Evolutionary conservation across 306 rosid species (phyloP).

Genomic region (Ammopiptanthus mongolicus): DNA sequence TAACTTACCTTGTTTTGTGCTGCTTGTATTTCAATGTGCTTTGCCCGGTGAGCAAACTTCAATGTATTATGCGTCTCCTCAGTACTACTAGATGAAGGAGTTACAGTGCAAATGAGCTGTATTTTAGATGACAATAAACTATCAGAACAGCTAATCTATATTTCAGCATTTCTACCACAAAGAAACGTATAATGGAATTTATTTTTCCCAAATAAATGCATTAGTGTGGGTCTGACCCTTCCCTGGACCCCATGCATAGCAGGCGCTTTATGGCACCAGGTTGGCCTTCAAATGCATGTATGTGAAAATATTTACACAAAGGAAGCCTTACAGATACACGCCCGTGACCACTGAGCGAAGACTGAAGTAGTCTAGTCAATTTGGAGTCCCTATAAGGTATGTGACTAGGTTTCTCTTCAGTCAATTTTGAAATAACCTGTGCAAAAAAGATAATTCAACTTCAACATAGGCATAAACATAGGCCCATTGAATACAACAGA

Average conservation of each 20-base stretch:
- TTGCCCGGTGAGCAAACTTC: conserved; percentile 97
- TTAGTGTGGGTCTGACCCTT: background rate
- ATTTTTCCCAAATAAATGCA: conserved; percentile 17
- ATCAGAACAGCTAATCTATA: conserved; percentile 11
- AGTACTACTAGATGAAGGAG: conserved; percentile 94
- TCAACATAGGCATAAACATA: conserved; percentile 7
- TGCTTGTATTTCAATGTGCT: conserved; percentile 93
- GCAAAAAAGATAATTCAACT: conserved; percentile 28
- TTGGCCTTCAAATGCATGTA: background rate
- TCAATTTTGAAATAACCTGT: conserved; percentile 94
- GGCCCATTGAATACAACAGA: background rate
- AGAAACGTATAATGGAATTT: background rate
- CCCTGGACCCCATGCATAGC: background rate
- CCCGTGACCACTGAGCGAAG: conserved; percentile 97
- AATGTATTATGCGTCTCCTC: conserved; percentile 97
- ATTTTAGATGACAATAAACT: conserved; percentile 24
- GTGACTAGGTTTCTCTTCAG: conserved; percentile 85
- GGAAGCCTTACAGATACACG: conserved; percentile 88
- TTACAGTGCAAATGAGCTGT: conserved; percentile 96
- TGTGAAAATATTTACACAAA: conserved; percentile 15
- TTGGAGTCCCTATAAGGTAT: conserved; percentile 96
- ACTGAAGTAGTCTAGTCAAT: conserved; percentile 91
- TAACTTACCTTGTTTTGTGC: conserved; percentile 80
- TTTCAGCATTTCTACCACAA: conserved; percentile 16
- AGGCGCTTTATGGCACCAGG: background rate